Evolutionary conservation across 345 rosid species (phyloP).

Genomic region (Noccaea caerulescens): DNA sequence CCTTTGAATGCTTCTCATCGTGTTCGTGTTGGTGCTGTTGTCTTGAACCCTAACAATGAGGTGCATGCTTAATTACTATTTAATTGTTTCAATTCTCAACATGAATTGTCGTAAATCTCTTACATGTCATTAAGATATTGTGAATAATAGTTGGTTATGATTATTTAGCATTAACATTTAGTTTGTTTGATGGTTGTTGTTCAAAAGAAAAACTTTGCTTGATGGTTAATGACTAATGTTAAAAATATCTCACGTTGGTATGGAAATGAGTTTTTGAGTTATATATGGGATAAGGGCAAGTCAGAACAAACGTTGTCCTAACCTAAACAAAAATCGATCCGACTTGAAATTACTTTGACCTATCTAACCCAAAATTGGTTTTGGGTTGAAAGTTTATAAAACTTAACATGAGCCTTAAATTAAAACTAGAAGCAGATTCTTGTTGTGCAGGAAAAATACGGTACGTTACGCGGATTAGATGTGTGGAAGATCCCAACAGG

Average conservation of each 20-base stretch:
- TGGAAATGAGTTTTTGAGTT: too few relatives aligned
- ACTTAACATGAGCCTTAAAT: conserved; percentile 7
- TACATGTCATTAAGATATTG: background rate
- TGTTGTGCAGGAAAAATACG: conserved; percentile 80
- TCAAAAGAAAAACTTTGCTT: background rate
- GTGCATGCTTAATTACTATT: conserved; percentile 38
- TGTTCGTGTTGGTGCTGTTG: conserved; percentile 73
- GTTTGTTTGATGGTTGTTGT: too few relatives aligned
- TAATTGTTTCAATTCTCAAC: background rate
- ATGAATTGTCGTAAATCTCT: background rate
- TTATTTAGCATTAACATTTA: background rate
- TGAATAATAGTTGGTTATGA: background rate
- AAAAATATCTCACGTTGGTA: background rate
- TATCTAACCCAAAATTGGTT: too few relatives aligned
- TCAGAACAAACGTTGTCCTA: too few relatives aligned
- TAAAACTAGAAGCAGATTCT: conserved; percentile 55
- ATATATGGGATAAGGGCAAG: too few relatives aligned
- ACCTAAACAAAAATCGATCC: too few relatives aligned
- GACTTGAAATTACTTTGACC: too few relatives aligned
- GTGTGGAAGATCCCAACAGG: conserved; percentile 95
- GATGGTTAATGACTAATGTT: background rate
- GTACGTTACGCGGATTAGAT: conserved; percentile 54
- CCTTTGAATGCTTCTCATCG: conserved; percentile 83
- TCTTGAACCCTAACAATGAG: conserved; percentile 74
- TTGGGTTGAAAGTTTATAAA: background rate